Percentiles rank a stretch among this genome's conserved stretches.
Conservation (phyloP, 768 basidiomycete genomes). For the Boletus reticulatus region DNA sequence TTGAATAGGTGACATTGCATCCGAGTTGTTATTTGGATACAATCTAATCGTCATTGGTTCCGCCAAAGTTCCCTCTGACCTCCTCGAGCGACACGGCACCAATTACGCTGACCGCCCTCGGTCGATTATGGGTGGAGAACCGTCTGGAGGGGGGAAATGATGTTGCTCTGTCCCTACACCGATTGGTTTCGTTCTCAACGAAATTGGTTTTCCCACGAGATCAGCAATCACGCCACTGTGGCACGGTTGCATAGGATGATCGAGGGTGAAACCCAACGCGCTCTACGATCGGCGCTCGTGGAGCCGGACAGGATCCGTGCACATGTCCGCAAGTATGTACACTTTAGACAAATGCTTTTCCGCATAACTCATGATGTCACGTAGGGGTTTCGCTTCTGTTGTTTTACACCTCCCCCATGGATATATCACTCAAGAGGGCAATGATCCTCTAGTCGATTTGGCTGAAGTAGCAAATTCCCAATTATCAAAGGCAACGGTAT, state of each 20-base stretch:
- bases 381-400: constrained; percentile 14
- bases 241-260: constrained; percentile 15
- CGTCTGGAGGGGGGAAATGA: constrained; percentile 17
- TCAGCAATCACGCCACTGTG: constrained; percentile 2
- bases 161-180: constrained; percentile 9
- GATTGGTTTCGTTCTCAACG: constrained; percentile 13
- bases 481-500: constrained; percentile 10
- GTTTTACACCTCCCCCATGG: constrained; percentile 40
- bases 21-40: constrained; percentile 14
- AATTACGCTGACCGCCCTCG: constrained; percentile 37
- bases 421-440: constrained; percentile 33
- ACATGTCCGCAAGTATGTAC: constrained; percentile 18
- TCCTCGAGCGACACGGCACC: constrained; percentile 43
- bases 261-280: constrained; percentile 15
- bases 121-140: constrained; percentile 15
- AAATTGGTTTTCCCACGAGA: constrained; percentile 13
- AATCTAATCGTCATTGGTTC: constrained; percentile 45
- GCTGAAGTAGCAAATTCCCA: constrained; percentile 27
- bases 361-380: not conserved
- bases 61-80: constrained; percentile 37
- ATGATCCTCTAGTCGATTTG: constrained; percentile 36
- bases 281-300: constrained; percentile 6
- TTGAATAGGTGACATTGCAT: constrained; percentile 14
- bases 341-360: too few species aligned
- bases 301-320: not conserved